Conservation (phyloP, 2,329 filamentous ascomycete species). For the Orbilia blumenaviensis region DNA sequence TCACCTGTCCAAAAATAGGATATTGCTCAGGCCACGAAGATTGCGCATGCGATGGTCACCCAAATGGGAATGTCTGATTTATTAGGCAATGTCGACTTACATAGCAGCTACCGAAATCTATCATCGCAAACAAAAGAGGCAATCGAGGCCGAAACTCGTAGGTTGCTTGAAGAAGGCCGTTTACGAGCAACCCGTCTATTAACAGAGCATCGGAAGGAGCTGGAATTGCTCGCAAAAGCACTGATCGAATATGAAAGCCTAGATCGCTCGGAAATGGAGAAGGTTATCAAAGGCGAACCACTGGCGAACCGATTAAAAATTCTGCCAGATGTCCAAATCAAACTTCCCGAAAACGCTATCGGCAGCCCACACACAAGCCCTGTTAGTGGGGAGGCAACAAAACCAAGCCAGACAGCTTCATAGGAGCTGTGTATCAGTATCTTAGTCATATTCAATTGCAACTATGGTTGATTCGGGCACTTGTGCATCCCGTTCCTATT, state of each 20-base stretch:
- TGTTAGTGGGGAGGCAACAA: conserved; percentile 14
- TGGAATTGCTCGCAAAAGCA: conserved; percentile 87
- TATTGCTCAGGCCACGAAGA: conserved; percentile 79
- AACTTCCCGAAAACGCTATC: conserved; percentile 68
- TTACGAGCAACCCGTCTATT: conserved; percentile 77
- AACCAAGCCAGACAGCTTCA: conserved; percentile 32
- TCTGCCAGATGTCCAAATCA: conserved; percentile 70
- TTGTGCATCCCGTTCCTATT: neutral
- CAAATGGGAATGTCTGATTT: conserved; percentile 86
- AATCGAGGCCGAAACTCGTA: conserved; percentile 88
- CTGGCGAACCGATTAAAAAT: conserved; percentile 73
- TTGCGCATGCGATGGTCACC: conserved; percentile 89
- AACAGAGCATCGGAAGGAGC: conserved; percentile 77
- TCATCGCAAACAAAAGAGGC: conserved; percentile 85
- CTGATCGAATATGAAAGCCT: conserved; percentile 94
- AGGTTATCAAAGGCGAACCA: conserved; percentile 86
- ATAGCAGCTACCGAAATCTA: conserved; percentile 79
- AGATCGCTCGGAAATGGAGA: conserved; percentile 86
- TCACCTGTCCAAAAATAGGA: conserved; percentile 67
- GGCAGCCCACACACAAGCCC: conserved; percentile 15
- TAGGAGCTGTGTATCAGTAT: neutral
- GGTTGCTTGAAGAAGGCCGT: conserved; percentile 82
- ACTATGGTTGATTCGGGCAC: no score
- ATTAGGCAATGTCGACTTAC: conserved; percentile 89
- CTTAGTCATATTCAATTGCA: no score